Base-by-base conservation (phyloP, 352 stramenopile genomes). In the Globisporangium polare region DNA sequence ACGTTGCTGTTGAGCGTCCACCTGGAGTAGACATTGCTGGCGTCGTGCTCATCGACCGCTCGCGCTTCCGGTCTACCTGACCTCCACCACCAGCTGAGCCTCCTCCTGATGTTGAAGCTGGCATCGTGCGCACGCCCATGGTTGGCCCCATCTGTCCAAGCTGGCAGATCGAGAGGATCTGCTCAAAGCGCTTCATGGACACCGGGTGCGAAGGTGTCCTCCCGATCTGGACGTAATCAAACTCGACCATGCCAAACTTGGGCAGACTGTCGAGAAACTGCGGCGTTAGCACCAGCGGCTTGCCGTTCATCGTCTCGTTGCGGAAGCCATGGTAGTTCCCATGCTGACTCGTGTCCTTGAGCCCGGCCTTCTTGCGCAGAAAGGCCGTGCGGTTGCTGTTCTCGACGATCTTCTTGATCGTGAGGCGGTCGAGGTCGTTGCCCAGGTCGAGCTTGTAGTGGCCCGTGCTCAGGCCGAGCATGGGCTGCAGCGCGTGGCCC, bases 311-410 rank as follows among this genome's bases (percentile, higher is more conserved):
- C 10, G 74, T 73, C 66, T 92, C 83, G 55, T 91, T 90, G 41
- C 83, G 81, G 56, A 92, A 90, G 20, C 83, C 83, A 45, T 92
- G 83, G 57, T 81, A 79, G 58, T 92, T 92, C 2, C 42, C 61
- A 50, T 92, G 83, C 66, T 92, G 80, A 41, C 75, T 88, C 15
- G 80, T 90, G 65, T 92, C 83, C 56, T 89, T 87, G 20, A 80
- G 56, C 2, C 76, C 79, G 6, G 72, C 52, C 57, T 86, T 87
- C 54, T 87, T 89, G 18, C 81, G 78, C 52, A 90, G 59, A 54
- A 93, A 89, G 17, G 80, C 76, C 24, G 81, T 90, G 45, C 83
- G 83, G 59, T 84, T 92, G 67, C 70, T 87, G 58, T 90, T 90
- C 53, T 93, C 84, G 13, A 93, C 69, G 37, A 93, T 63, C 58